Evolutionary conservation across 306 rosid genomes (phyloP), one percentile per base, ranked within the genome.

Genomic region (Cucurbita moschata): DNA sequence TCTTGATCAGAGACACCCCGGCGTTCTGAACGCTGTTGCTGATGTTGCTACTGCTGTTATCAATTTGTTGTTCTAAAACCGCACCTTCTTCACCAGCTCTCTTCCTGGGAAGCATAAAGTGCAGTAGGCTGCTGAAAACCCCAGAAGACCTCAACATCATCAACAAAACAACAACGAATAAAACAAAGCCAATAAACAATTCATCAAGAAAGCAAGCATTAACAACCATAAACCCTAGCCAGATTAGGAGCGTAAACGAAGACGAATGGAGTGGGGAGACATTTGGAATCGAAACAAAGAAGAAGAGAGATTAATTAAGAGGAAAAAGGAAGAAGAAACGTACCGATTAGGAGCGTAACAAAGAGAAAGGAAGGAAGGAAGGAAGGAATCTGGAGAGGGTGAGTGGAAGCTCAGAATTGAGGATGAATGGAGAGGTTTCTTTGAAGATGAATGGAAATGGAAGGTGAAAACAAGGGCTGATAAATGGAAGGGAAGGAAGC

Each of bases 41-140:
- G 72, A 59, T 80, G 10, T 55, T 35, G 63, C 12, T 82, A 75
- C 49, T 79, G 47, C 53, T 46, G 78, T 72, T 82, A 8, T 65
- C 82, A 54, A 67, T 77, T 55, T 81, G 85, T 76, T 63, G 90
- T 85, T 75, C 87, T 80, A 79, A 90, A 81, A 79, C 86, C 87
- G 47, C 73, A 50, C 72, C 83, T 91, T 86, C 96, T 83, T 88
- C 90, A 26, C 93, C 38, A 75, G 83, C 72, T 93, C 98, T 86
- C 98, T 88, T 90, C 78, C 82, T 85, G 47, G 97, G 97, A 90
- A 93, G 97, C 98, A 93, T 93, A 90, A 81, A 90, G 97, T 85
- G 82, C 91, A 83, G 85, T 83, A 79, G 81, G 77, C 92, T 87
- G 88, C 90, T 81, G 79, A 80, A 87, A 26, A 72, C 55, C 60